These are phyloP conservation scores for Diaporthe sp. DNA, from an alignment of 2,329 filamentous ascomycete genomes.

Conservation along the genomic window DNA sequence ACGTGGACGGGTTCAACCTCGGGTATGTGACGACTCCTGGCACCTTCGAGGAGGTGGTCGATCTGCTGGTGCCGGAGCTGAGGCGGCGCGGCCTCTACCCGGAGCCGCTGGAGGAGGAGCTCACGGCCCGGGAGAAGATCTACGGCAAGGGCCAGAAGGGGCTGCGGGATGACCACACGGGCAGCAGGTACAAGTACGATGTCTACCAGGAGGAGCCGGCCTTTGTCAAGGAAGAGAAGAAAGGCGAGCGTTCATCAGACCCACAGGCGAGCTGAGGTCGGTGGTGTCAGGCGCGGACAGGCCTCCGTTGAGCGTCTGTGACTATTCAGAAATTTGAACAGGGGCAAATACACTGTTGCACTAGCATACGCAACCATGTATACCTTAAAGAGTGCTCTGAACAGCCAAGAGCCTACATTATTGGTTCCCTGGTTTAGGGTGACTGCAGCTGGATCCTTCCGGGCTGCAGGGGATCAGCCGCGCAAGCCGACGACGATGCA, in stretches of 20 bases:
- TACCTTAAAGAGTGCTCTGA: not conserved
- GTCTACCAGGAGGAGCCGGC: constrained; percentile 66
- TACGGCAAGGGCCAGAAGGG: constrained; percentile 69
- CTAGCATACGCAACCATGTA: not conserved
- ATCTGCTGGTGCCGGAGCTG: constrained; percentile 59
- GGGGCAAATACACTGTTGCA: not conserved
- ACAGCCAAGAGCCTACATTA: not conserved
- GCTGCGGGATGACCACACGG: constrained; percentile 68
- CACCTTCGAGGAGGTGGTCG: constrained; percentile 62
- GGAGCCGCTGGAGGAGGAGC: constrained; percentile 43
- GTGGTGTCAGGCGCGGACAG: not conserved
- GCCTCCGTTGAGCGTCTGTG: not conserved
- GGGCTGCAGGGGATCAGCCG: not conserved
- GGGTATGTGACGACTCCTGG: constrained; percentile 61
- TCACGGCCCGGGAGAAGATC: constrained; percentile 69
- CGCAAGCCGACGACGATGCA: not conserved
- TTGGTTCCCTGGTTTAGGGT: not conserved
- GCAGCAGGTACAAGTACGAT: constrained; percentile 70
- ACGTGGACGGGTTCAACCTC: constrained; percentile 48
- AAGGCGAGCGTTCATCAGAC: not conserved
- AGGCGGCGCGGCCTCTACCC: constrained; percentile 52
- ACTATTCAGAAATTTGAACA: not conserved
- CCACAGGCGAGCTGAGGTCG: not conserved
- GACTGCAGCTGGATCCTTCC: not conserved
- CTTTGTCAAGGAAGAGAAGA: constrained; percentile 38